Base-by-base conservation (phyloP, 768 basidiomycete species). In the Termitomyces sp. region DNA sequence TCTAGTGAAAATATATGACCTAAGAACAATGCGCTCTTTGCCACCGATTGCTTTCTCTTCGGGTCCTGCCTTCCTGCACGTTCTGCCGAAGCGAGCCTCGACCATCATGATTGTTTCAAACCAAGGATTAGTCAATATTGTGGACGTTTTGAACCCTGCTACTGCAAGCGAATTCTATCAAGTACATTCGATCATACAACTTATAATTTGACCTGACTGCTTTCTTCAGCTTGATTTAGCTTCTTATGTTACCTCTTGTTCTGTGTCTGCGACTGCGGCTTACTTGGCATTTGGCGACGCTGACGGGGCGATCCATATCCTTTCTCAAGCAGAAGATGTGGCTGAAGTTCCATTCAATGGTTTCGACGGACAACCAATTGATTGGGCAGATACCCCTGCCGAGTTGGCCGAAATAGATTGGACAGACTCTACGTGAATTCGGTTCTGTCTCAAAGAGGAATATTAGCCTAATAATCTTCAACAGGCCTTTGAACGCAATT, bases 281-380 rank as follows among this genome's bases (percentile, higher is more conserved):
- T 97, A 93, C 65, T 78, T 98, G 67, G 94, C 92, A 0, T 94
- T 95, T 63, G 95, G 94, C 0, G 94, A 97, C 65, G 85, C 87
- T 0, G 87, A 91, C 43, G 94, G 95, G 18, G 75, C 78, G 5
- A 80, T 98, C 3, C 93, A 96, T 72, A 74, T 98, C 18, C 74
- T 94, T 65, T 84, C 88, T 49, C 88, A 90, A 53, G 80, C 79
- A 12, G 82, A 87, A 42, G 85, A 87, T 50, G 81, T 79, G 3
- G 79, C 77, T 1, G 74, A 72, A 18, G 72, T 82, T 31, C 90
- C 92, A 3, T 88, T 96, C 71, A 96, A 96, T 63, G 94, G 95
- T 0, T 96, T 88, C 64, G 87, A 92, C 58, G 93, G 93, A 1
- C 84, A 91, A 61, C 84, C 91, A 13, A 74, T 89, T 44, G 93